Base-by-base conservation (phyloP, 106 monocot species). In the Dendrobium catenatum region DNA sequence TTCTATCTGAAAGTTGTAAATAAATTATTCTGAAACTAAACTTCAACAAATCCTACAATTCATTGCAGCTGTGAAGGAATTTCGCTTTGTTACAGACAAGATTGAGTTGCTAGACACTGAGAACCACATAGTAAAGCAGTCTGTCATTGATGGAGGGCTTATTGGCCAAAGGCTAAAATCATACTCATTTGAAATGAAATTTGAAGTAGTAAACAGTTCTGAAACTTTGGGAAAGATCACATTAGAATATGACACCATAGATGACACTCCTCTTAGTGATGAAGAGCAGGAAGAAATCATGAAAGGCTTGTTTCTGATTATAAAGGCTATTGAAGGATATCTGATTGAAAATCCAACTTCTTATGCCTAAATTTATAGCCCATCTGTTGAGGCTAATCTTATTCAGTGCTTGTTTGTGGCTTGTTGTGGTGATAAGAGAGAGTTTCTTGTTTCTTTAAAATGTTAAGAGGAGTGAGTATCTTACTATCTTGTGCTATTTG, bases 111-210 rank as follows among this genome's bases (percentile, higher is more conserved):
- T 85, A 41, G 87, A 87, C 18, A 33, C 33, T 8, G 81, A 56
- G 55, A 87, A 84, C 16, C 49, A 68, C 33, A 55, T 75, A 3
- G 75, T 81, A 68, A 87, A 84, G 67, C 68, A 79, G 59, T 42
- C 75, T 22, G 18, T 66, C 26, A 13, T 87, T 47, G 87, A 87
- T 9, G 87, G 87, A 26, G 87, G 87, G 18, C 79, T 81, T 4
- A 49, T 87, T 55, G 87, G 84, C 2, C 0, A 22, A 15, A 81
- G 31, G 61, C 18, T 87, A 3, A 87, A 81, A 48, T 81, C 87
- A 2, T 81, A 79, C 75, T 66, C 75, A 1, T 27, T 78, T 42
- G 84, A 84, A 66, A 0, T 55, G 7, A 81, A 68, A 48, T 46
- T 84, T 18, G 78, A 74, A 22, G 75, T 18, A 0, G 54, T 11